Evolutionary conservation across 2,329 filamentous ascomycete genomes (phyloP).

Genomic region (Verticillium tricorpus): DNA sequence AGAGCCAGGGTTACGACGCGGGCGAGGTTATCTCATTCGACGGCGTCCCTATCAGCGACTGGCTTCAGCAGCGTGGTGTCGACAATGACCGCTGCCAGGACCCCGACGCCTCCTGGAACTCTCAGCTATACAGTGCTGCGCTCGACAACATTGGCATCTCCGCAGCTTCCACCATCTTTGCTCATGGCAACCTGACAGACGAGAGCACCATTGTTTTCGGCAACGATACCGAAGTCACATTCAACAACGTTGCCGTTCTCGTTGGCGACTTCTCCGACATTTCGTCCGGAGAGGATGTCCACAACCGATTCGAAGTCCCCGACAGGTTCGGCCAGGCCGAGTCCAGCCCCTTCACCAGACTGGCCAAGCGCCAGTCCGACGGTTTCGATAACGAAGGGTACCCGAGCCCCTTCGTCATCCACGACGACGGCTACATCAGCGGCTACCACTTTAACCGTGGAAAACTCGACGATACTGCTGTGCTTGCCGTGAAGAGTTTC

Average conservation of each 20-base stretch:
- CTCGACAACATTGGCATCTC: slow-evolving; percentile 3
- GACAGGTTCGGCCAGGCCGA: not conserved
- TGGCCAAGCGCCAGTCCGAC: not conserved
- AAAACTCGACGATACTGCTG: slow-evolving; percentile 5
- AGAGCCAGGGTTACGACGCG: slow-evolving; percentile 1
- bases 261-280: slow-evolving; percentile 8
- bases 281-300: slow-evolving; percentile 5
- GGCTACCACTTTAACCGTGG: slow-evolving; percentile 7
- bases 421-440: slow-evolving; percentile 7
- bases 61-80: slow-evolving; percentile 10
- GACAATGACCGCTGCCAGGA: slow-evolving; percentile 12
- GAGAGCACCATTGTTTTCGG: slow-evolving; percentile 10
- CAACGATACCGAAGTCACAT: slow-evolving; percentile 6
- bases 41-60: slow-evolving; percentile 1
- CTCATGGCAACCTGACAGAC: slow-evolving; percentile 7
- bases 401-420: slow-evolving; percentile 6
- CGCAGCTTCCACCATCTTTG: not conserved
- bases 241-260: slow-evolving; percentile 8
- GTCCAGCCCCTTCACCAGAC: not conserved
- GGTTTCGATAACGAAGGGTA: slow-evolving; percentile 3
- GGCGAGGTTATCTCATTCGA: slow-evolving; percentile 8
- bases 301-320: slow-evolving; percentile 9
- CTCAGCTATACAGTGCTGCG: slow-evolving; percentile 7
- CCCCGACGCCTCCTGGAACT: slow-evolving; percentile 14
- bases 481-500: slow-evolving; percentile 10